Evolutionary conservation across 768 basidiomycete genomes (phyloP).

Genomic region (Suillus bovinus): DNA sequence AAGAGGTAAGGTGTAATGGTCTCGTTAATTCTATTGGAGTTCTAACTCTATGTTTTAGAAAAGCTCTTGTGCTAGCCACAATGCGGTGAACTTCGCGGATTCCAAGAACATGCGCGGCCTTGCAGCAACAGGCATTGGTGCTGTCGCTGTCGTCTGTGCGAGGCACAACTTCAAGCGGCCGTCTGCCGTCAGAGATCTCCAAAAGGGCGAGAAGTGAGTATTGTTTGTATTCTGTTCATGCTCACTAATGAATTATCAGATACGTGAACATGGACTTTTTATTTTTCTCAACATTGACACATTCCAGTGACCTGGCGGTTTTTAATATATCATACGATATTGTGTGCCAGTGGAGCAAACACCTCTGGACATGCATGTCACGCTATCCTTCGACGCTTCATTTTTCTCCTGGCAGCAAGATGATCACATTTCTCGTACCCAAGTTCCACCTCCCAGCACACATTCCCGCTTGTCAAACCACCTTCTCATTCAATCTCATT

Average conservation of each 20-base stretch:
- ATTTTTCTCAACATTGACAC: constrained; percentile 5
- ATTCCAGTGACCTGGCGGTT: constrained; percentile 3
- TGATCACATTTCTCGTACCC: constrained; percentile 6
- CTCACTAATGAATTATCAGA: constrained; percentile 8
- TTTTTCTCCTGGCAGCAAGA: background rate
- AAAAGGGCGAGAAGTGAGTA: constrained; percentile 20
- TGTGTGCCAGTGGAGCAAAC: constrained; percentile 17
- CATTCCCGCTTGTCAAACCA: background rate
- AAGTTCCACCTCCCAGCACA: constrained; percentile 18
- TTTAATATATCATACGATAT: constrained; percentile 21
- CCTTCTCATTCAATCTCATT: background rate
- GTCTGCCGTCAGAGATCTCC: constrained; percentile 15
- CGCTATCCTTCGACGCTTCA: background rate
- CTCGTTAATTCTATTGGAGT: background rate
- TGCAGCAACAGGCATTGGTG: background rate
- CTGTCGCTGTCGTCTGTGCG: background rate
- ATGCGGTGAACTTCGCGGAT: constrained; percentile 5
- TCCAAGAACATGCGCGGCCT: background rate
- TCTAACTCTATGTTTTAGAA: constrained; percentile 6
- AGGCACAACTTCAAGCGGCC: constrained; percentile 16
- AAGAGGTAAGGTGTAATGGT: constrained; percentile 19
- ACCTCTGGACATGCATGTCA: constrained; percentile 14
- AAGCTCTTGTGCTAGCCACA: constrained; percentile 19
- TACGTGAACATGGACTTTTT: constrained; percentile 22
- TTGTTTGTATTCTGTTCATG: background rate